phyloP scores from a whole-genome alignment of 345 rosid species.

The Lenwebbia sp. region DNA sequence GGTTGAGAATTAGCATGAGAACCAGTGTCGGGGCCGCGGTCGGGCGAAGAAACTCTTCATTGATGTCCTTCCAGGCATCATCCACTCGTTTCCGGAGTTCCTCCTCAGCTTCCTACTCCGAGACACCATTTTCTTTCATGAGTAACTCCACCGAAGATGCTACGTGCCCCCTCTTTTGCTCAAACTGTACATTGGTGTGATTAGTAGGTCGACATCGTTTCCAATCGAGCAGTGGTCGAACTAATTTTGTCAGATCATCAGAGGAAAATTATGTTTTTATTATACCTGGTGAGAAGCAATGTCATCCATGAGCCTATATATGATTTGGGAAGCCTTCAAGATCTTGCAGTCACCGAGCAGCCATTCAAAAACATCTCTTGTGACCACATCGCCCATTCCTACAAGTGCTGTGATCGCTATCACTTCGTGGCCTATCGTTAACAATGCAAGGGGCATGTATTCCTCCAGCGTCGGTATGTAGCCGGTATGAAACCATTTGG shows the following conservation, averaged over 20 bases:
- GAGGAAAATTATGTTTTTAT: not conserved
- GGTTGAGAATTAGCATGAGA: constrained; percentile 1
- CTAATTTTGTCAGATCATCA: not conserved
- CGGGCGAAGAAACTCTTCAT: constrained; percentile 13
- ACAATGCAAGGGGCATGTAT: not conserved
- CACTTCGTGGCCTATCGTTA: not conserved
- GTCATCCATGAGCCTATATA: not conserved
- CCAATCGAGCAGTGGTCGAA: not conserved
- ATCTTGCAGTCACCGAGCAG: not conserved
- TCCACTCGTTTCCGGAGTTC: too few relatives aligned
- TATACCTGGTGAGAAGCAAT: not conserved
- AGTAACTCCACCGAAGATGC: too few relatives aligned
- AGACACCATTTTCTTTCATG: too few relatives aligned
- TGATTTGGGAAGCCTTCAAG: not conserved
- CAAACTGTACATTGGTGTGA: too few relatives aligned
- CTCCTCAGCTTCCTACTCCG: too few relatives aligned
- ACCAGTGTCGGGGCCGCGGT: not conserved
- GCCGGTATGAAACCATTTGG: not conserved
- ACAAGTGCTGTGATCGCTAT: not conserved
- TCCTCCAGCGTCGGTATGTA: not conserved
- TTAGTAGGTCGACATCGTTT: not conserved
- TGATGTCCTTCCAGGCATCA: constrained; percentile 20
- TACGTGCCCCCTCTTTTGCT: too few relatives aligned
- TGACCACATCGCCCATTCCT: not conserved
- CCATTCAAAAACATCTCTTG: constrained; percentile 4